A percentile compares a stretch with the other conserved stretches of the same genome.
Evolutionary conservation across 2,329 filamentous ascomycete genomes (phyloP).

Genomic region (Colletotrichum brevisporum): DNA sequence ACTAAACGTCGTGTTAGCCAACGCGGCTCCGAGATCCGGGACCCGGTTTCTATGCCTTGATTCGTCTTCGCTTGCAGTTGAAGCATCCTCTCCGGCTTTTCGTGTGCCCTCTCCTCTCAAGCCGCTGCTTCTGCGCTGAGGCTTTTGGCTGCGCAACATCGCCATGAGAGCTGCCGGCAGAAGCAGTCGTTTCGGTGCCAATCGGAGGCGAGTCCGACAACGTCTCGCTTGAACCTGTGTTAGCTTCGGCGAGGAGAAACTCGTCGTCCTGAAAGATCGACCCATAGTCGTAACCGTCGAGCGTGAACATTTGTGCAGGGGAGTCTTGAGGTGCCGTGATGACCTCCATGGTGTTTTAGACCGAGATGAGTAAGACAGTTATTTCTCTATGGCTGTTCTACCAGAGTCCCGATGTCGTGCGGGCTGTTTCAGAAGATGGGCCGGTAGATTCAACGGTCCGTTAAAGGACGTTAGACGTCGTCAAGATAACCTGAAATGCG

Average conservation of each 20-base stretch:
- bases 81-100: slow-evolving; percentile 77
- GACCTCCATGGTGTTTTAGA: slow-evolving; percentile 21
- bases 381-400: not conserved
- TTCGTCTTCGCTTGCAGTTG: slow-evolving; percentile 76
- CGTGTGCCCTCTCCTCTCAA: slow-evolving; percentile 73
- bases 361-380: not conserved
- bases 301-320: slow-evolving; percentile 48
- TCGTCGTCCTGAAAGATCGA: slow-evolving; percentile 52
- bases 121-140: slow-evolving; percentile 52
- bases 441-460: slow-evolving; percentile 16
- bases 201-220: slow-evolving; percentile 46
- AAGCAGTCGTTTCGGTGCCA: not conserved
- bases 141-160: slow-evolving; percentile 3
- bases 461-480: slow-evolving; percentile 9
- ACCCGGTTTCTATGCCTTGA: slow-evolving; percentile 63
- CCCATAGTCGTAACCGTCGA: slow-evolving; percentile 55
- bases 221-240: slow-evolving; percentile 43
- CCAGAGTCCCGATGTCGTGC: too few species aligned
- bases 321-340: slow-evolving; percentile 29
- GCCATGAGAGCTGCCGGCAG: not conserved
- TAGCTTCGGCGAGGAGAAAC: slow-evolving; percentile 42
- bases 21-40: too few species aligned
- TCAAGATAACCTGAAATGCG: slow-evolving; percentile 14
- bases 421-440: not conserved
- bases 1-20: slow-evolving; percentile 55